Conservation (phyloP, 768 basidiomycete species). For the Ramaria sp. region DNA sequence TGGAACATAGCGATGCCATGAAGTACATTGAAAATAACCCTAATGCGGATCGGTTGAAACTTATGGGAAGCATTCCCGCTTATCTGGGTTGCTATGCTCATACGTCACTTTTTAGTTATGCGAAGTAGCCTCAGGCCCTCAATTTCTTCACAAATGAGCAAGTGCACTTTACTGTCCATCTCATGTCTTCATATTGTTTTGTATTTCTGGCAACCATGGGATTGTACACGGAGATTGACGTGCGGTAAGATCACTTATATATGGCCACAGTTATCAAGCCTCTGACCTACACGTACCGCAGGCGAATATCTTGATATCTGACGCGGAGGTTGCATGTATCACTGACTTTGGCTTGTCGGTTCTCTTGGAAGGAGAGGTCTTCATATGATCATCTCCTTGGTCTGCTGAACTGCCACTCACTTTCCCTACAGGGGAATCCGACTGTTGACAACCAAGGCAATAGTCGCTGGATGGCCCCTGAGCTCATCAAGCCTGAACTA, state of each 20-base stretch:
- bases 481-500: conserved; percentile 22
- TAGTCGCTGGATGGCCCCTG: conserved; percentile 33
- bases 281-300: conserved; percentile 9
- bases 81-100: not conserved
- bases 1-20: conserved; percentile 31
- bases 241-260: conserved; percentile 10
- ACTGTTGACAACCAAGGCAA: conserved; percentile 18
- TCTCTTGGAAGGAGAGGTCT: conserved; percentile 17
- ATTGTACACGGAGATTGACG: conserved; percentile 15
- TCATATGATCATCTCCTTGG: not conserved
- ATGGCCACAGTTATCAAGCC: not conserved
- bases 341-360: conserved; percentile 36
- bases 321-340: conserved; percentile 27
- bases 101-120: conserved; percentile 11
- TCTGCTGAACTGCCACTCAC: not conserved
- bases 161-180: conserved; percentile 1
- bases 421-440: conserved; percentile 11
- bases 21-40: conserved; percentile 24
- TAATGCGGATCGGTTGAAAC: conserved; percentile 24
- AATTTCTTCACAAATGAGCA: conserved; percentile 3
- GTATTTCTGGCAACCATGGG: conserved; percentile 10
- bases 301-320: conserved; percentile 36
- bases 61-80: conserved; percentile 10
- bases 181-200: not conserved
- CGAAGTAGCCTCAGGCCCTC: conserved; percentile 28